Evolutionary conservation across 2,329 filamentous ascomycete genomes (phyloP).

Genomic region (Hypoxylon sp.): DNA sequence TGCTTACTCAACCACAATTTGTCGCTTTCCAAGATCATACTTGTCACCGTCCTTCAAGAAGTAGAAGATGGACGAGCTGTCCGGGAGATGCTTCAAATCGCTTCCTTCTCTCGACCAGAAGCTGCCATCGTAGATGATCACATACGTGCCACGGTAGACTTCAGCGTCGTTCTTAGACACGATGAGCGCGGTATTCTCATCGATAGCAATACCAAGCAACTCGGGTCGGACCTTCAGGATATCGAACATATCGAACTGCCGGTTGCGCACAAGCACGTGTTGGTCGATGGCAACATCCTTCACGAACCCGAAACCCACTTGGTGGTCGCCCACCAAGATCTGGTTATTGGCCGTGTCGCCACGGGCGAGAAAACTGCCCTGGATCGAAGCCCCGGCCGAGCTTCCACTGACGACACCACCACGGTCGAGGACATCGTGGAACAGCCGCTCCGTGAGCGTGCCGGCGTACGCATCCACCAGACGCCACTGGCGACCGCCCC

Average conservation of each 20-base stretch:
- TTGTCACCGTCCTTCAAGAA: slow-evolving; percentile 43
- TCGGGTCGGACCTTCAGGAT: slow-evolving; percentile 45
- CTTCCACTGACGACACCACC: slow-evolving; percentile 44
- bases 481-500: slow-evolving; percentile 47
- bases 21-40: slow-evolving; percentile 42
- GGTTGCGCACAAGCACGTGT: slow-evolving; percentile 45
- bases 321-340: slow-evolving; percentile 46
- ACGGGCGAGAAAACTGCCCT: slow-evolving; percentile 46
- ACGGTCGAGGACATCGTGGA: slow-evolving; percentile 43
- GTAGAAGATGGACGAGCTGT: slow-evolving; percentile 40
- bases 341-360: slow-evolving; percentile 47
- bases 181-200: slow-evolving; percentile 48
- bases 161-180: slow-evolving; percentile 43
- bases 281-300: slow-evolving; percentile 45
- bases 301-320: slow-evolving; percentile 46
- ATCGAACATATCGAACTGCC: slow-evolving; percentile 48
- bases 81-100: slow-evolving; percentile 41
- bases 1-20: slow-evolving; percentile 37
- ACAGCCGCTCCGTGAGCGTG: slow-evolving; percentile 42
- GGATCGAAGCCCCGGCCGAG: slow-evolving; percentile 46
- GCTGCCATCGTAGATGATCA: slow-evolving; percentile 44
- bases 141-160: slow-evolving; percentile 45
- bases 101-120: slow-evolving; percentile 47
- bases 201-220: slow-evolving; percentile 45
- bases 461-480: slow-evolving; percentile 48